Base-by-base conservation (phyloP, 306 rosid genomes). In the Prinsepia uniflora region DNA sequence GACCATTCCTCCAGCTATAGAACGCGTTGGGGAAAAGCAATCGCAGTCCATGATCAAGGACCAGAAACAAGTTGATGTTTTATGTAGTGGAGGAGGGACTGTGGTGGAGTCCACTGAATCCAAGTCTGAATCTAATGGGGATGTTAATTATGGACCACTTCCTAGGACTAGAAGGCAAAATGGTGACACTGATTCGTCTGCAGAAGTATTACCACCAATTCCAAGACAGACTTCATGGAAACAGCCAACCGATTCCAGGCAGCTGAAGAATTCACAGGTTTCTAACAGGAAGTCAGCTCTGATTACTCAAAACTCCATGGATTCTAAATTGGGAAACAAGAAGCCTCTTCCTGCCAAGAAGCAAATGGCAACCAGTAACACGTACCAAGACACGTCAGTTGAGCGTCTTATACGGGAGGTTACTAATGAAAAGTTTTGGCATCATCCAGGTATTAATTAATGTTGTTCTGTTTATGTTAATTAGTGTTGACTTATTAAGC, bases 351-450 rank as follows among this genome's bases (percentile, higher is more conserved):
- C 95, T 65, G 79, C 79, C 80, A 94, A 94, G 86, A 94, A 89
- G 87, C 99, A 86, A 77, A 74, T 73, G 70, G 70, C 89, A 70
- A 79, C 65, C 30, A 84, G 82, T 79, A 73, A 73, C 69, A 77
- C 71, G 69, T 83, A 92, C 79, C 97, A 87, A 76, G 97, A 94
- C 80, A 80, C 97, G 1, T 94, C 99, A 0, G 95, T 94, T 62
- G 99, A 94, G 80, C 96, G 97, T 74, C 99, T 94, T 61, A 91
- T 94, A 81, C 86, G 99, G 68, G 97, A 94, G 88, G 99, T 94
- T 65, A 94, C 97, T 58, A 94, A 86, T 39, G 99, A 89, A 76
- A 94, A 91, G 87, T 91, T 94, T 83, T 94, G 99, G 97, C 97
- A 87, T 72, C 92, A 87, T 65, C 97, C 97, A 87, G 99, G 99